A percentile compares a stretch with the other conserved stretches of the same genome.
Conservation (phyloP, 148 eudicot species). For the Polygonum aviculare region DNA sequence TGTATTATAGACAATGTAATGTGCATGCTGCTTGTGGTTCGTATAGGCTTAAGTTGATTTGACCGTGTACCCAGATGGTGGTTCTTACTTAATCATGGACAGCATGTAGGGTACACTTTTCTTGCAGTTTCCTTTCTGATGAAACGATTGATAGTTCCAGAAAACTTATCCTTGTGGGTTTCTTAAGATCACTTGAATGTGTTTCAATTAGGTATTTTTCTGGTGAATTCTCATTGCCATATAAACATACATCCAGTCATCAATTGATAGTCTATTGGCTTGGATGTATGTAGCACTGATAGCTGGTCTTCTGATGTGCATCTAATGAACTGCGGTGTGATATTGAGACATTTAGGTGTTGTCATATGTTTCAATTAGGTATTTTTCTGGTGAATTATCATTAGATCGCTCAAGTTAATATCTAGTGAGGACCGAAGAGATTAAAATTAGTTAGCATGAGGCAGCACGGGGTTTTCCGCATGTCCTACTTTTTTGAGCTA, state of each 20-base stretch:
- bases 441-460: background rate
- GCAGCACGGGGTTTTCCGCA: background rate
- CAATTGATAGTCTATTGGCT: background rate
- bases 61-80: background rate
- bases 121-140: background rate
- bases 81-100: background rate
- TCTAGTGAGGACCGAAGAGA: background rate
- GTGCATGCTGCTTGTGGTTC: background rate
- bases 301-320: background rate
- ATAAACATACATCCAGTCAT: background rate
- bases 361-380: background rate
- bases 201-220: background rate
- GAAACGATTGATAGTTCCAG: background rate
- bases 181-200: background rate
- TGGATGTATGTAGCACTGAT: background rate
- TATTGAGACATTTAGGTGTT: background rate
- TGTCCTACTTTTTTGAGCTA: background rate
- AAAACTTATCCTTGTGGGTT: background rate
- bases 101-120: background rate
- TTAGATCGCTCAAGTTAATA: background rate
- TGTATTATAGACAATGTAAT: background rate
- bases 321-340: background rate
- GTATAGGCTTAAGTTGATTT: background rate
- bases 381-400: background rate
- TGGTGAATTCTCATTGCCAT: background rate